A percentile compares a stretch with the other conserved stretches of the same genome.
phyloP scores from a whole-genome alignment of 2,329 filamentous ascomycete genomes.

The Verticillium dahliae region DNA sequence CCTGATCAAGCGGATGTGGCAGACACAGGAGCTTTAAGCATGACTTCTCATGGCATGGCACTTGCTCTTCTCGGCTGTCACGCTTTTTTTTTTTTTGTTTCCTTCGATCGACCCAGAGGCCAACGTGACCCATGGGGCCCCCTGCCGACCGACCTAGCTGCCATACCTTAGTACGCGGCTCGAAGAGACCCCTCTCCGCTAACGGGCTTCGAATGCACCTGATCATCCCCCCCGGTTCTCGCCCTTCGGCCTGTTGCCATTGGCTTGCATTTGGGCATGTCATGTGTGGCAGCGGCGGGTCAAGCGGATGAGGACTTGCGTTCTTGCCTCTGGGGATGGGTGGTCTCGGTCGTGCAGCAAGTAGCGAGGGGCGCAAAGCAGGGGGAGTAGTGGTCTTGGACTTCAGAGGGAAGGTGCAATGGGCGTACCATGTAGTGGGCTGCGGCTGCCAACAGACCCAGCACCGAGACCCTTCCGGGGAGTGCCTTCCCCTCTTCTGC shows the following conservation, averaged over 20 bases:
- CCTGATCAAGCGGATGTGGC: not conserved
- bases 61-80: not conserved
- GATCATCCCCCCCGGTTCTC: not conserved
- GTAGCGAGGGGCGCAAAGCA: not conserved
- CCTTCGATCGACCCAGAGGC: not conserved
- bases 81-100: not conserved
- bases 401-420: not conserved
- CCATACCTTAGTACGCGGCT: not conserved
- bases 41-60: not conserved
- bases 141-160: not conserved
- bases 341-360: not conserved
- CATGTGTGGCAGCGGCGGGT: not conserved
- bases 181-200: not conserved
- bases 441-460: not conserved
- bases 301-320: not conserved
- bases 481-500: not conserved
- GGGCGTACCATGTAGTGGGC: not conserved
- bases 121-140: not conserved
- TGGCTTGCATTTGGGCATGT: not conserved
- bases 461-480: not conserved
- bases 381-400: not conserved
- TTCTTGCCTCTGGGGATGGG: not conserved
- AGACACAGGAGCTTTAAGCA: not conserved
- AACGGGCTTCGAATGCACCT: not conserved
- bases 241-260: not conserved